These are phyloP conservation scores for Citeromyces matritensis DNA, from an alignment of 805 yeast species.

Conservation along the genomic window DNA sequence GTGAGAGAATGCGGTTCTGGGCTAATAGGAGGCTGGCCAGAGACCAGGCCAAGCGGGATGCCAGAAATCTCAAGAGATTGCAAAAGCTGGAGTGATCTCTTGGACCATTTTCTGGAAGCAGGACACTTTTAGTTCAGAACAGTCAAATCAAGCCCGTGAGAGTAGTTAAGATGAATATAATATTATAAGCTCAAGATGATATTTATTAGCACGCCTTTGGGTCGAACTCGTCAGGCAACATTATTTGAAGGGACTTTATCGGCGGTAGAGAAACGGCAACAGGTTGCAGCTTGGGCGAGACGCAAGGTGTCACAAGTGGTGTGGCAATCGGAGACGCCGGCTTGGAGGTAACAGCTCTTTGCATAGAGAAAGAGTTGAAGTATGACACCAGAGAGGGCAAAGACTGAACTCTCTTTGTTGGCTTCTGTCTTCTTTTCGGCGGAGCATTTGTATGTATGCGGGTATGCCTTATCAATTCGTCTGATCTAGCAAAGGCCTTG, in stretches of 20 bases:
- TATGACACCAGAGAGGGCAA: no score
- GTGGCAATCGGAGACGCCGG: constrained; percentile 12
- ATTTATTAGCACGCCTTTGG: no score
- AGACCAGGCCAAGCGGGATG: constrained; percentile 29
- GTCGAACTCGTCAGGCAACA: no score
- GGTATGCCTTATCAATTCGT: constrained; percentile 60
- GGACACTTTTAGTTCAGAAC: no score
- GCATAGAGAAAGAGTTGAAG: no score
- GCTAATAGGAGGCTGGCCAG: constrained; percentile 33
- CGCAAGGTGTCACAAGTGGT: constrained; percentile 20
- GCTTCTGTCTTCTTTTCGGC: constrained; percentile 26
- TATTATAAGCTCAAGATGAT: no score
- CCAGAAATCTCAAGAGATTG: constrained; percentile 21
- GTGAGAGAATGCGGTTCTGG: constrained; percentile 48
- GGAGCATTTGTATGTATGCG: constrained; percentile 63
- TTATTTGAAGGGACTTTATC: no score
- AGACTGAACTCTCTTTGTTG: no score
- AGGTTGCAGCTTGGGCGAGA: constrained; percentile 15
- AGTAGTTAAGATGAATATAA: no score
- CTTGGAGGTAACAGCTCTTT: no score
- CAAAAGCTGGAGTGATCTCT: constrained; percentile 2
- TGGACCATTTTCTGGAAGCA: no score
- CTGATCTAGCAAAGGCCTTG: constrained; percentile 55
- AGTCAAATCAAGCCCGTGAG: no score
- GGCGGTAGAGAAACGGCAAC: constrained; percentile 1